Evolutionary conservation across 148 eudicot species (phyloP), one percentile per base, ranked within the genome.

Genomic region (Nepenthes mirabilis): DNA sequence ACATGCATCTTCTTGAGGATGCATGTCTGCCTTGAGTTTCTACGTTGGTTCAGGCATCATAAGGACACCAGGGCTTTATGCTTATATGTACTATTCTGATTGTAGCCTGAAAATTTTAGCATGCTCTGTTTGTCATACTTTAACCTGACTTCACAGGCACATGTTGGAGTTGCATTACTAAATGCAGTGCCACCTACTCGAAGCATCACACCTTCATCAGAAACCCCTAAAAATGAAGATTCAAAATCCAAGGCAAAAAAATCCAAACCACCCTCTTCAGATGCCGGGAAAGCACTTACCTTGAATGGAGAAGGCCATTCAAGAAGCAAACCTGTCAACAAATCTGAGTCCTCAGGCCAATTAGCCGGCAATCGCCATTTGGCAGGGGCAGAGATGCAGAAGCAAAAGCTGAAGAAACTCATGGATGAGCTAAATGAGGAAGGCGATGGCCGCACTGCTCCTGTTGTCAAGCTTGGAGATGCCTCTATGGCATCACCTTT

Each of bases 401-500:
- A 71, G 43, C 80, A 91, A 60, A 91, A 82, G 70, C 83, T 91
- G 53, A 82, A 85, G 72, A 87, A 91, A 73, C 71, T 91, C 64
- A 77, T 87, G 83, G 84, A 85, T 34, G 97, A 91, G 78, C 67
- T 91, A 56, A 87, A 91, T 43, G 97, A 87, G 12, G 95, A 85
- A 23, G 85, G 81, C 52, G 87, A 87, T 72, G 97, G 95, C 59
- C 85, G 85, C 49, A 74, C 93, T 1, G 82, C 95, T 43, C 95
- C 95, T 34, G 58, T 91, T 12, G 97, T 91, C 58, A 91, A 85
- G 69, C 89, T 91, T 1, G 97, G 97, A 13, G 95, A 87, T 66
- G 97, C 97, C 13, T 91, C 97, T 3, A 91, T 91, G 97, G 97
- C 97, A n/a, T 91, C 97, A n/a, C 97, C 97, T 47, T 91, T 91